Evolutionary conservation across 257 asterid genomes (phyloP).

Genomic region (Marsdenia floribunda): DNA sequence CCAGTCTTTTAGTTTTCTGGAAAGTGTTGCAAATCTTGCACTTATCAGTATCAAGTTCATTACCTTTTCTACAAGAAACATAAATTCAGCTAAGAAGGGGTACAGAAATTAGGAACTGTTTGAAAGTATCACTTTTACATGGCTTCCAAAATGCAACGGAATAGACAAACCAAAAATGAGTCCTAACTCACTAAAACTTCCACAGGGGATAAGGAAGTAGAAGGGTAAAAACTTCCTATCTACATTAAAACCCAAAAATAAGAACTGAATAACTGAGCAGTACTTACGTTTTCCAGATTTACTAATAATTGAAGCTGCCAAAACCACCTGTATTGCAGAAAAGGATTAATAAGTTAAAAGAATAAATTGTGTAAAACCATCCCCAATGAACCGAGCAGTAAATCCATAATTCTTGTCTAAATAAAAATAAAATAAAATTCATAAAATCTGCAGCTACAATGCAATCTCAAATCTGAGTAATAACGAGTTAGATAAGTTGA

Average conservation of each 20-base stretch:
- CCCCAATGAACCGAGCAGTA: background rate
- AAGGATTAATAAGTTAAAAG: background rate
- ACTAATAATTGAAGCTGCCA: slow-evolving; percentile 74
- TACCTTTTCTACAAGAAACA: background rate
- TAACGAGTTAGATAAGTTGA: background rate
- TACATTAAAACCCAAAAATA: background rate
- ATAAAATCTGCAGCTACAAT: background rate
- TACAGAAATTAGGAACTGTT: background rate
- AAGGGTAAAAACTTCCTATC: background rate
- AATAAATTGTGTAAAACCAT: background rate
- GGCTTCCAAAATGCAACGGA: background rate
- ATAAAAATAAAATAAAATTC: background rate
- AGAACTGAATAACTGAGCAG: background rate
- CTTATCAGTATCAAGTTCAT: background rate
- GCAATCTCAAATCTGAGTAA: background rate
- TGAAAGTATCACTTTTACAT: background rate
- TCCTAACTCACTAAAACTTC: background rate
- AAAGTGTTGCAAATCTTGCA: background rate
- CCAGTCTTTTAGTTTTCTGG: background rate
- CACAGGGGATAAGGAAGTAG: background rate
- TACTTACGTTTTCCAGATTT: slow-evolving; percentile 87
- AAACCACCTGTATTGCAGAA: slow-evolving; percentile 62
- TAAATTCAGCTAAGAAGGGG: background rate
- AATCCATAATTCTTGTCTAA: background rate
- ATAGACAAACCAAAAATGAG: background rate